Conservation (phyloP, 2,329 filamentous ascomycete genomes). For the Rutstroemia sp. region DNA sequence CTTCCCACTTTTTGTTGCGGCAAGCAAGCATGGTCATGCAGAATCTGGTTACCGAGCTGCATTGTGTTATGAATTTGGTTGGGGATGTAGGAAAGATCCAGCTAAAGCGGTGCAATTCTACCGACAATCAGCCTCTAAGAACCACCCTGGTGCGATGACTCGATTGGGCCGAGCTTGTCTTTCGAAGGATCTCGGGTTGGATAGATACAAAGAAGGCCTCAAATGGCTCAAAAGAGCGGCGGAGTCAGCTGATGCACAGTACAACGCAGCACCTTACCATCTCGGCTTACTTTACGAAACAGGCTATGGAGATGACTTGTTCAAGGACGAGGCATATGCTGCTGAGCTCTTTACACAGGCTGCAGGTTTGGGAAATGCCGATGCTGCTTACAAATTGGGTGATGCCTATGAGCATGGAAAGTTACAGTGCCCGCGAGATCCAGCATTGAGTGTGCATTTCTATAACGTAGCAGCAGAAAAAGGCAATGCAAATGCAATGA, state of each 20-base stretch:
- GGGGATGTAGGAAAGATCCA: slow-evolving; percentile 86
- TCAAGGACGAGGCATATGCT: slow-evolving; percentile 83
- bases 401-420: slow-evolving; percentile 93
- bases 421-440: slow-evolving; percentile 80
- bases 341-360: slow-evolving; percentile 92
- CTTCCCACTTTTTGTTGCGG: slow-evolving; percentile 86
- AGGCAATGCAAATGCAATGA: slow-evolving; percentile 84
- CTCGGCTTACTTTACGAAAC: slow-evolving; percentile 82
- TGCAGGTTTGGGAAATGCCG: slow-evolving; percentile 81
- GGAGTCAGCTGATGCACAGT: slow-evolving; percentile 83
- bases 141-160: slow-evolving; percentile 91
- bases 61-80: slow-evolving; percentile 95
- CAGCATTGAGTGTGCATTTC: slow-evolving; percentile 91
- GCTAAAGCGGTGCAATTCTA: slow-evolving; percentile 92
- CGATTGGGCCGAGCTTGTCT: slow-evolving; percentile 87
- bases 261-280: slow-evolving; percentile 89
- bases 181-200: slow-evolving; percentile 78
- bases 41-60: slow-evolving; percentile 92
- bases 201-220: slow-evolving; percentile 81
- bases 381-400: slow-evolving; percentile 84
- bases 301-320: slow-evolving; percentile 91
- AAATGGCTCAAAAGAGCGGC: slow-evolving; percentile 95
- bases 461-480: slow-evolving; percentile 87
- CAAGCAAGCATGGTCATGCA: slow-evolving; percentile 93
- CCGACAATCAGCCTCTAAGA: slow-evolving; percentile 81